phyloP scores from a whole-genome alignment of 2,329 filamentous ascomycete species.

The Parastagonospora nodorum region DNA sequence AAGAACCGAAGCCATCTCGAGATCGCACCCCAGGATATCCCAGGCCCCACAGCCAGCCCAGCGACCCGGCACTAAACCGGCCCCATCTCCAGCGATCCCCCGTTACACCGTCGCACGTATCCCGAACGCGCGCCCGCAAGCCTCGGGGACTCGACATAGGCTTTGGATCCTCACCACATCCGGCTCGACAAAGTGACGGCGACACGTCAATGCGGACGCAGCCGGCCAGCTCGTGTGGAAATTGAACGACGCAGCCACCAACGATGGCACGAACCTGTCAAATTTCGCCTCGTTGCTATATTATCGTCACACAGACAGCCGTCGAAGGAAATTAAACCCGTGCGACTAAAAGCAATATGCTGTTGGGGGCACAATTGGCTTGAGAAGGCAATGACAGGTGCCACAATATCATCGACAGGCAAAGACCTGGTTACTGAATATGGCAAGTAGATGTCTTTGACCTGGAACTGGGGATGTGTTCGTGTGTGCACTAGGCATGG shows the following conservation, averaged over 20 bases:
- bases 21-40: not conserved
- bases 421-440: slow-evolving; percentile 24
- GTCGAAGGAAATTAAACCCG: not conserved
- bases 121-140: no score
- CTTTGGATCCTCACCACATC: no score
- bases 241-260: no score
- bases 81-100: no score
- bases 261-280: not conserved
- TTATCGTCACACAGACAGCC: not conserved
- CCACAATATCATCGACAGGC: slow-evolving; percentile 19
- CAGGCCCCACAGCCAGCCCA: no score
- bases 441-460: slow-evolving; percentile 10
- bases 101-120: no score
- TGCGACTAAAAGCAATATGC: not conserved
- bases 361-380: not conserved
- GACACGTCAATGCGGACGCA: no score
- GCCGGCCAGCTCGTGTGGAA: no score
- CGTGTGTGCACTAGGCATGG: no score
- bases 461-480: slow-evolving; percentile 5
- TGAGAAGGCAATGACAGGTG: slow-evolving; percentile 25
- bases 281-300: not conserved
- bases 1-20: not conserved
- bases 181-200: no score
- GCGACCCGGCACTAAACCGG: no score
- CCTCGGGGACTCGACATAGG: no score